Percentiles rank a stretch among this genome's conserved stretches.
phyloP scores from a whole-genome alignment of 1,139 yeast genomes.

The Debaryomyces nepalensis region DNA sequence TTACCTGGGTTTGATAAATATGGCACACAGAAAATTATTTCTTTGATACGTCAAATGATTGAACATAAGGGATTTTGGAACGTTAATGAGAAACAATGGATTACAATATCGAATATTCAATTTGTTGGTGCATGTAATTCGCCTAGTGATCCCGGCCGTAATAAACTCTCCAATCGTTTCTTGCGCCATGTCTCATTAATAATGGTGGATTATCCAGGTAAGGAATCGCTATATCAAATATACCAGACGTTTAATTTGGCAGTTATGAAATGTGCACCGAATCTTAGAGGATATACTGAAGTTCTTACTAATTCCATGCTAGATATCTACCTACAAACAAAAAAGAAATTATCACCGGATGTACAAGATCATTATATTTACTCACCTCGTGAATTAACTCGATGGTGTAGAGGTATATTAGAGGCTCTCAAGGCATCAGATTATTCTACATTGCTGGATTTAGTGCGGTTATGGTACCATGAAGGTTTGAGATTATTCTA shows the following conservation, averaged over 20 bases:
- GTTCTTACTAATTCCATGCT: constrained; percentile 71
- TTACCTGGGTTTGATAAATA: constrained; percentile 75
- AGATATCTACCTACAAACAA: constrained; percentile 57
- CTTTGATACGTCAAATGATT: constrained; percentile 74
- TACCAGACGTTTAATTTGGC: constrained; percentile 65
- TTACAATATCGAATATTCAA: constrained; percentile 65
- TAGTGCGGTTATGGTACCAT: constrained; percentile 77
- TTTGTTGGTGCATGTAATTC: constrained; percentile 97
- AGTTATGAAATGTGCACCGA: constrained; percentile 65
- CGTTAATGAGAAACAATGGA: constrained; percentile 64
- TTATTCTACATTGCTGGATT: constrained; percentile 39
- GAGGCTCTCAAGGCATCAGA: constrained; percentile 53
- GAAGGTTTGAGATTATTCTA: constrained; percentile 79
- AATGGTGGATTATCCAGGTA: constrained; percentile 81
- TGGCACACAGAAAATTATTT: constrained; percentile 78
- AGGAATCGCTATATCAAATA: constrained; percentile 65
- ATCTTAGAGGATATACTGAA: constrained; percentile 56
- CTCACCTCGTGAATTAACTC: constrained; percentile 89
- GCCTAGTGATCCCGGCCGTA: constrained; percentile 79
- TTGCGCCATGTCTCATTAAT: constrained; percentile 69
- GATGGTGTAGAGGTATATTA: constrained; percentile 84
- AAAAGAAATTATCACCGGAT: constrained; percentile 37
- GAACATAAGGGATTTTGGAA: constrained; percentile 84
- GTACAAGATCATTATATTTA: constrained; percentile 67
- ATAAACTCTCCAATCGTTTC: constrained; percentile 62